Evolutionary conservation across 768 basidiomycete species (phyloP), one percentile per base, ranked within the genome.

Genomic region (Gelatoporia subvermispora): DNA sequence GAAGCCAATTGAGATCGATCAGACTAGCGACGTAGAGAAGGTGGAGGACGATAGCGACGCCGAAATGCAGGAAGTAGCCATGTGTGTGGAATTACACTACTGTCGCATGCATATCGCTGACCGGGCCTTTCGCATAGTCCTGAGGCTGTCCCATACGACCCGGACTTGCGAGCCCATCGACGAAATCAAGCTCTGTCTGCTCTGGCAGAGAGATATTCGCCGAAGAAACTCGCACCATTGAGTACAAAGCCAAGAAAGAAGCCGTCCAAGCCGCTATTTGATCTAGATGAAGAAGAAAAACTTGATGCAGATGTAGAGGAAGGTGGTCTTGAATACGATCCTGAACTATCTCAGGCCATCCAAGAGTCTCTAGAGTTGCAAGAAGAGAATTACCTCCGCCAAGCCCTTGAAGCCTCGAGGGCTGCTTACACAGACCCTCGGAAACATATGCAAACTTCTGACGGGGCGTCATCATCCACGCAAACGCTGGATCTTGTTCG

Each of bases 1-100:
- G 42, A 91, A 90, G 55, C 94, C 94, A 4, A 97, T 97, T 49
- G 78, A 84, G 46, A 78, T 97, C 47, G 91, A 94, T 59, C 76
- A 77, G 35, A 81, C 85, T n/a, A 60, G 53, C 40, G 58, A 61
- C 34, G 58, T 67, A 46, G 65, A 66, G 35, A 63, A 68, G 28
- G 66, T 68, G 17, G 59, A 65, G 21, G 63, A 70, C 9, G 70
- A 72, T 51, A 72, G 61, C 45, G 73, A 80, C 46, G 71, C 67
- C 57, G 89, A 85, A 49, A 93, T 90, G 88, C 92, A 93, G 60
- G 85, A 91, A 63, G 81, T 90, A 20, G 57, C 64, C 45, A 82
- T 88, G 89, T 87, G 68, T 49, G 82, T 55, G 22, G 23, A 3
- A 1, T 41, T 43, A 22, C 17, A 24, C n/a, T 18, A 22, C 20